Evolutionary conservation across 2,329 filamentous ascomycete species (phyloP), one percentile per base, ranked within the genome.

Genomic region (Colletotrichum orchidophilum): DNA sequence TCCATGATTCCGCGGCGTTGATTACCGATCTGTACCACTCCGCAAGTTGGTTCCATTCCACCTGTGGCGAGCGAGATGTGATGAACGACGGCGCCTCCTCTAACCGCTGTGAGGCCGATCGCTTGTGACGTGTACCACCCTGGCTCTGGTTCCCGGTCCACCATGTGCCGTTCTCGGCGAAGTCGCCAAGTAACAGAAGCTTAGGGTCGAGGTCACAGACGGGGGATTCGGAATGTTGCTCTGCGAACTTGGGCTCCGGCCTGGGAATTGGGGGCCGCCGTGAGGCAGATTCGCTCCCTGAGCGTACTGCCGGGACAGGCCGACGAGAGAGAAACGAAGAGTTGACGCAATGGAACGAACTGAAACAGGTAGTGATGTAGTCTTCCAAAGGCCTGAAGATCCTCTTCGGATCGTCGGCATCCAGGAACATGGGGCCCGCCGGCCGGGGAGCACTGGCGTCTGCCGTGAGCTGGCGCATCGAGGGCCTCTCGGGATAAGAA

Each of bases 141-240:
- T 64, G 52, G 11, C 53, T 54, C 76, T 87, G 84, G 59, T 87
- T 87, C 1, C 92, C 93, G 57, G 92, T 91, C 93, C 93, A 96
- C 94, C 93, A 96, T 8, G 88, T 89, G 2, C 93, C 93, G 77
- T 96, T 96, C 78, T 96, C 94, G 1, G 91, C 92, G 74, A 95
- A 86, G 76, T 95, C 90, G 2, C 93, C 93, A 2, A 95, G 80
- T 7, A 95, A 83, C 24, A 96, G 83, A 5, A 93, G 87, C 77
- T 95, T 96, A 1, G 92, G 89, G 78, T 96, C 94, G 24, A 95
- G 81, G 60, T 93, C 91, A 42, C 87, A 87, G 3, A 90, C 80
- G 29, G 83, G 82, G 53, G 81, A 79, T 70, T 82, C 83, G 66
- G 81, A 79, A 73, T 72, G 77, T 73, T 69, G 78, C 68, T 82